Conservation (phyloP, 805 yeast species). For the Starmerella stigmatis region DNA sequence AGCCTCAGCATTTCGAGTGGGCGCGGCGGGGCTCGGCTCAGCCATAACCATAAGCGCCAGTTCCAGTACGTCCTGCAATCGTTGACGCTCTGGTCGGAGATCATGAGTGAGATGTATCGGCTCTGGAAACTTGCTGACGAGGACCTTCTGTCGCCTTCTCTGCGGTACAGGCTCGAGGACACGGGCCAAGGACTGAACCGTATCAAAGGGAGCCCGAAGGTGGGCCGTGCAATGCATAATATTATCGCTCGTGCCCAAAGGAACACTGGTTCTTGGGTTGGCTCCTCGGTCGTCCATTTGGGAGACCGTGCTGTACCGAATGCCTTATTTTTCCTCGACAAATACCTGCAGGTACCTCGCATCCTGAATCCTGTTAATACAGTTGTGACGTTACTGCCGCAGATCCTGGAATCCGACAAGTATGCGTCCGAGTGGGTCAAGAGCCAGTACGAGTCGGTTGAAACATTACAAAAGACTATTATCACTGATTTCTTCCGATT, state of each 20-base stretch:
- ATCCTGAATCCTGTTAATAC: constrained; percentile 63
- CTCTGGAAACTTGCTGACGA: constrained; percentile 70
- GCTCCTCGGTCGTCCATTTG: constrained; percentile 66
- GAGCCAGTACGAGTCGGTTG: constrained; percentile 47
- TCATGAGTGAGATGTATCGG: constrained; percentile 67
- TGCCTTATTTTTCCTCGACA: constrained; percentile 67
- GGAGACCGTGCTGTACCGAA: constrained; percentile 82
- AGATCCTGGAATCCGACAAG: constrained; percentile 39
- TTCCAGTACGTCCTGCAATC: constrained; percentile 68
- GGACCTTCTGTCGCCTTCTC: constrained; percentile 46
- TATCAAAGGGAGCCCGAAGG: constrained; percentile 60
- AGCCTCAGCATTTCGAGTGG: constrained; percentile 59
- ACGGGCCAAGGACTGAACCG: constrained; percentile 79
- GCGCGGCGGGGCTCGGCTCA: constrained; percentile 54
- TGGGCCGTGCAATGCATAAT: constrained; percentile 59
- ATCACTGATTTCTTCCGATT: constrained; percentile 45
- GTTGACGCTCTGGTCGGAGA: constrained; percentile 60
- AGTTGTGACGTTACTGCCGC: constrained; percentile 46
- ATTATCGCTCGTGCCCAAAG: constrained; percentile 56
- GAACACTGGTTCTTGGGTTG: constrained; percentile 61
- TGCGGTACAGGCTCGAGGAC: constrained; percentile 47
- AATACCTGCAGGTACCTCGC: constrained; percentile 69
- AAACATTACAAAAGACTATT: constrained; percentile 40
- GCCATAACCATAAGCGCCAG: constrained; percentile 65
- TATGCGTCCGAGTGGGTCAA: constrained; percentile 36